Evolutionary conservation across 2,329 filamentous ascomycete species (phyloP).

Genomic region (Talaromyces sp.): DNA sequence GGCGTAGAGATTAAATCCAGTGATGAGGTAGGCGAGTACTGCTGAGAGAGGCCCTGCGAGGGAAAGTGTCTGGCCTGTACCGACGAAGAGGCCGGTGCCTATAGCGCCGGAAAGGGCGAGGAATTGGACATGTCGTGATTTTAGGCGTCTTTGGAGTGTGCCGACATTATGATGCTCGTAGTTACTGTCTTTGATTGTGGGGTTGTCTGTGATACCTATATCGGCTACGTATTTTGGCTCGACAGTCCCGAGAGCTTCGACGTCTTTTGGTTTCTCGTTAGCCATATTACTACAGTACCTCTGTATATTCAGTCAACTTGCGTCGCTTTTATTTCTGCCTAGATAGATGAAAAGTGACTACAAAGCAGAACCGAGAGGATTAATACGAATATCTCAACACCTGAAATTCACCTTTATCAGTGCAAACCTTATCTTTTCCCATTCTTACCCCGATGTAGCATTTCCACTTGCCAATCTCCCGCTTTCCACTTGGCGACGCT

Average conservation of each 20-base stretch:
- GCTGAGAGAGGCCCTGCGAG: constrained; percentile 47
- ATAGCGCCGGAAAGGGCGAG: constrained; percentile 61
- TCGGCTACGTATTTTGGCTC: neutral
- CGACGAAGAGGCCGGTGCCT: constrained; percentile 55
- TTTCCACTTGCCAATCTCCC: neutral
- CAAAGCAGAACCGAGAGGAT: neutral
- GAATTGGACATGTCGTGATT: constrained; percentile 53
- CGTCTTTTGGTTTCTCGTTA: neutral
- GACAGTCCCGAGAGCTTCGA: neutral
- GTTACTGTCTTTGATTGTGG: neutral
- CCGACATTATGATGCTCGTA: constrained; percentile 8
- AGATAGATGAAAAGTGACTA: neutral
- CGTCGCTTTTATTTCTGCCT: neutral
- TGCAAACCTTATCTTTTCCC: neutral
- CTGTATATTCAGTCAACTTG: neutral
- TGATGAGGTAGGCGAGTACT: constrained; percentile 15
- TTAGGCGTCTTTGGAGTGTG: constrained; percentile 8
- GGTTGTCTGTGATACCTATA: neutral
- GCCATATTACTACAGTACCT: neutral
- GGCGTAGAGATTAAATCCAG: constrained; percentile 13
- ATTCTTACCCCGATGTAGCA: neutral
- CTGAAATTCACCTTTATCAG: neutral
- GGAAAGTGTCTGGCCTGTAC: constrained; percentile 51
- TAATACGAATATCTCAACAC: neutral
- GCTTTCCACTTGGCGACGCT: neutral